Conservation (phyloP, 495 filamentous ascomycete species). For the Lepraria neglecta region DNA sequence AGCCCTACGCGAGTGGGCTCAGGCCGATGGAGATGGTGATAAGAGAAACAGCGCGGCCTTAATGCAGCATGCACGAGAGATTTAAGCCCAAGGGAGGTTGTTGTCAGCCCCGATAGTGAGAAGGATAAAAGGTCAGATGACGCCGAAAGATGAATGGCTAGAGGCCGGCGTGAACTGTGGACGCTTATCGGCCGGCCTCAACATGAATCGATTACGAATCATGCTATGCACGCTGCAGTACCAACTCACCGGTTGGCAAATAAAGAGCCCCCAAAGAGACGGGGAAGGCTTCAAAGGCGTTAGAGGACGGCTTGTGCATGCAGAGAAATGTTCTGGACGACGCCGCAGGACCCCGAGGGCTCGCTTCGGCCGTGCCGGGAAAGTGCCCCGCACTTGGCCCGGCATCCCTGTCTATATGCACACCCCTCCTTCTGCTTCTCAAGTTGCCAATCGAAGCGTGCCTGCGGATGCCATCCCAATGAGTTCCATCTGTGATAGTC, state of each 20-base stretch:
- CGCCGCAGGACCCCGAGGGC: no score
- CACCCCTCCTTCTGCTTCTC: no score
- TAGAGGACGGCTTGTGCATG: no score
- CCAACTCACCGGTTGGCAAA: neutral
- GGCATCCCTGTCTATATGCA: neutral
- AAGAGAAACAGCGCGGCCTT: neutral
- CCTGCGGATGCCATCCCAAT: neutral
- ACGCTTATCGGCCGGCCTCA: neutral
- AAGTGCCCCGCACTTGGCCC: no score
- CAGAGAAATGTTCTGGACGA: no score
- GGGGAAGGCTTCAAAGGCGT: neutral
- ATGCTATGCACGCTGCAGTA: neutral
- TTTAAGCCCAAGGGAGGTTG: neutral
- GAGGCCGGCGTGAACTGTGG: no score
- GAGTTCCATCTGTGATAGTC: neutral
- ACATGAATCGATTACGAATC: neutral
- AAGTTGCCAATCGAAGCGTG: no score
- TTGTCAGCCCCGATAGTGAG: neutral
- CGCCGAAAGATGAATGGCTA: no score
- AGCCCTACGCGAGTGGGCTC: neutral
- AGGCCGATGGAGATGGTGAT: neutral
- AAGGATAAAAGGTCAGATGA: neutral
- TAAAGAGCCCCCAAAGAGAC: neutral
- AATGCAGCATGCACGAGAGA: neutral
- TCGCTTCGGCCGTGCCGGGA: no score